Conservation (phyloP, 2,329 filamentous ascomycete species). For the Aspergillus novoparasiticus region DNA sequence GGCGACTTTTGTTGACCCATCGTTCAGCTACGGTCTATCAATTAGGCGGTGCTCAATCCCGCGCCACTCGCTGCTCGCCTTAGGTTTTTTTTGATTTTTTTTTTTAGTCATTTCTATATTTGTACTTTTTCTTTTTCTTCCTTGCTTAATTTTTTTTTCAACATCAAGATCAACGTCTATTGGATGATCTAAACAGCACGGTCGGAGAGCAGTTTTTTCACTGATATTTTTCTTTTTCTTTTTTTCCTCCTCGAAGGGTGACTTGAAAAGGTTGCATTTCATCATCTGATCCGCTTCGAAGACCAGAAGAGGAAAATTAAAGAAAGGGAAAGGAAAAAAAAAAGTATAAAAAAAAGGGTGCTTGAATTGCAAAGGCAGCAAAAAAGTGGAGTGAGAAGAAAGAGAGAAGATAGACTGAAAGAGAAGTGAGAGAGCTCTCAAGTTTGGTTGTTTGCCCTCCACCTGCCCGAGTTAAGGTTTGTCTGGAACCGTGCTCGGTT, state of each 20-base stretch:
- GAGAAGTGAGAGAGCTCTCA: background rate
- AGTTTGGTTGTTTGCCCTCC: constrained; percentile 12
- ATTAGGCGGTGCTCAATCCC: constrained; percentile 23
- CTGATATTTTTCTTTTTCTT: background rate
- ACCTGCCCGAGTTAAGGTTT: constrained; percentile 29
- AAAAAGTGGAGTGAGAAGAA: background rate
- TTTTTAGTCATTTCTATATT: constrained; percentile 3
- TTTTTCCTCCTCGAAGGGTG: background rate
- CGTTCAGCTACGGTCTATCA: constrained; percentile 29
- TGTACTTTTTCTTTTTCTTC: constrained; percentile 5
- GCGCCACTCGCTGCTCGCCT: constrained; percentile 17
- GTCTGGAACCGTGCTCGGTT: constrained; percentile 34
- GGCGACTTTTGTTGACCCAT: constrained; percentile 27
- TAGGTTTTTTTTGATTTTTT: background rate
- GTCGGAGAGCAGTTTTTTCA: constrained; percentile 9
- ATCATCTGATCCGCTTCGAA: constrained; percentile 4
- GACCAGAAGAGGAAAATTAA: constrained; percentile 3
- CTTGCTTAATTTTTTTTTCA: constrained; percentile 2
- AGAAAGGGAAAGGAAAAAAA: background rate
- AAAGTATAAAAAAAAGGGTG: background rate
- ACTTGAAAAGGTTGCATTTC: constrained; percentile 5
- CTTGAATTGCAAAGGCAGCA: background rate
- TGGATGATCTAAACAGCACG: constrained; percentile 13
- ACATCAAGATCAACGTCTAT: constrained; percentile 10
- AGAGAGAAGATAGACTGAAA: background rate